Base-by-base conservation (phyloP, 495 filamentous ascomycete genomes). In the Podospora pseudopauciseta region DNA sequence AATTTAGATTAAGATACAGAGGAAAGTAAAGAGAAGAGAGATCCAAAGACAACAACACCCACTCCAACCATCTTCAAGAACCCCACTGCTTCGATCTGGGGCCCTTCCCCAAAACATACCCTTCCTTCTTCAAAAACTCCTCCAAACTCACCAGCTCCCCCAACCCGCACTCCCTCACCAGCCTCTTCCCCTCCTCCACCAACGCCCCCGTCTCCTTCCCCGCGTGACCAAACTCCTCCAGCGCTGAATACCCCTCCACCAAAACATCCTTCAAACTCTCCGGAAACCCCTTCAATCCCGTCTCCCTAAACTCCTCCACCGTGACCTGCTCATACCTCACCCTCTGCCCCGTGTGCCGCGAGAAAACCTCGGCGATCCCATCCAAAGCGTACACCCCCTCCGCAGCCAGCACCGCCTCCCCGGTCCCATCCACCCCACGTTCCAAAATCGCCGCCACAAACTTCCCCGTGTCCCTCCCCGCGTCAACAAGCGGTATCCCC, bases 361-460 rank as follows among this genome's bases (percentile, higher is more conserved):
- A 76, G 57, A 84, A 67, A 20, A 71, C 73, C 1, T 70, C 80
- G 1, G 66, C 79, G 0, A 80, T 74, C 60, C 86, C 78, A 20
- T 77, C 74, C 0, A 74, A 70, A 34, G 61, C 76, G 49, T 83
- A 84, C 16, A 81, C 56, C 18, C 57, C 73, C 1, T 71, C 74
- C 0, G 84, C 81, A 3, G 79, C 79, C 49, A 60, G 75, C 63
- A 88, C 74, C 4, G 71, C 79, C 70, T 78, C 81, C 18, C 83
- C 84, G 2, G 9, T 13, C 2, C 5, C 39, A 49, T 13, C 39
- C 39, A 5, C 15, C 15, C 9, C 5, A 5, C 26, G 77, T 77
- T 79, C 79, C 1, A 88, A 75, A 15, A 85, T 83, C 16, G 85
- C 80, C 9, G 80, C 83, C 18, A 86, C 76, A 68, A 80, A 87